Conservation (phyloP, 805 yeast genomes). For the Groenewaldozyma tartarivorans region DNA sequence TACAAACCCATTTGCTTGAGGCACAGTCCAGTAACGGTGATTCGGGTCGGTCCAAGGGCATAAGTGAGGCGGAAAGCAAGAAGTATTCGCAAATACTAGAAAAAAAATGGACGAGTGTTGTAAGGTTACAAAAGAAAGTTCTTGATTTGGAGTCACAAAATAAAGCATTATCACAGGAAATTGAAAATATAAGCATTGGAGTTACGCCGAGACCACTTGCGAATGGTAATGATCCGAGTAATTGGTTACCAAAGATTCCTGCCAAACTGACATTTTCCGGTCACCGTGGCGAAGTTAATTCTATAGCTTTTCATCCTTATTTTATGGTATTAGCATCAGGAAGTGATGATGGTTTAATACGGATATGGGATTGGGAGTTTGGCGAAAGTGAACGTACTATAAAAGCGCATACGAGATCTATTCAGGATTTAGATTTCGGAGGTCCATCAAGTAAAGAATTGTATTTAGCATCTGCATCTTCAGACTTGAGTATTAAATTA, state of each 20-base stretch:
- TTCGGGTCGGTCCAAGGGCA: background rate
- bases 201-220: slow-evolving; percentile 13
- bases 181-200: slow-evolving; percentile 31
- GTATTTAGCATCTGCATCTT: slow-evolving; percentile 39
- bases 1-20: slow-evolving; percentile 2
- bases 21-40: slow-evolving; percentile 10
- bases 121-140: slow-evolving; percentile 63
- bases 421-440: slow-evolving; percentile 52
- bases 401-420: slow-evolving; percentile 66
- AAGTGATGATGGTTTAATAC: slow-evolving; percentile 61
- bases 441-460: slow-evolving; percentile 22
- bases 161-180: slow-evolving; percentile 31
- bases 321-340: slow-evolving; percentile 58
- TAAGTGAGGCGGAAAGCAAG: slow-evolving; percentile 3
- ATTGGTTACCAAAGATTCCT: slow-evolving; percentile 55
- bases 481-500: slow-evolving; percentile 50
- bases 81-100: slow-evolving; percentile 36
- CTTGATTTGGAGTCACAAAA: slow-evolving; percentile 59
- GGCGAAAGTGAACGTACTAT: slow-evolving; percentile 53
- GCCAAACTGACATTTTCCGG: slow-evolving; percentile 37
- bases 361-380: slow-evolving; percentile 63
- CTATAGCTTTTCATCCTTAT: slow-evolving; percentile 65
- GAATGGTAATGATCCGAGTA: slow-evolving; percentile 16
- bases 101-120: slow-evolving; percentile 81
- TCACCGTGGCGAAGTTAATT: slow-evolving; percentile 51